These are phyloP conservation scores for Paracoccidioides brasiliensis DNA, from an alignment of 2,329 filamentous ascomycete species.

Conservation along the genomic window DNA sequence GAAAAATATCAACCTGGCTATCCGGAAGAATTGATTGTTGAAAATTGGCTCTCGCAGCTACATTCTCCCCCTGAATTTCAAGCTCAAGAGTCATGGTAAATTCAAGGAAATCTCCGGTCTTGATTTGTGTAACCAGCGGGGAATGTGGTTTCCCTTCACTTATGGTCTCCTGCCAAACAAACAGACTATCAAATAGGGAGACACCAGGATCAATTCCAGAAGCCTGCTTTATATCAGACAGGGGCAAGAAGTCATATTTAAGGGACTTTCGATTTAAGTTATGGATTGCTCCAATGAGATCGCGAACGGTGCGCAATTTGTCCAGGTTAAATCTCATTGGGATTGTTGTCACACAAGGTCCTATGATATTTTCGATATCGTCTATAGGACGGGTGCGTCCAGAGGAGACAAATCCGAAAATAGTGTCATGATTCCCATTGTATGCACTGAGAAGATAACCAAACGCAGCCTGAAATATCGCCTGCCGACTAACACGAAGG, in stretches of 20 bases:
- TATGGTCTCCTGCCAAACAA: slow-evolving; percentile 64
- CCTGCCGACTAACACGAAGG: slow-evolving; percentile 48
- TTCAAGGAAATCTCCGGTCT: slow-evolving; percentile 59
- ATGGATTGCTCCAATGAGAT: slow-evolving; percentile 54
- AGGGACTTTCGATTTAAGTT: slow-evolving; percentile 52
- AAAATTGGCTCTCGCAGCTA: slow-evolving; percentile 44
- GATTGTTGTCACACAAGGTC: slow-evolving; percentile 65
- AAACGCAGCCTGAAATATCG: slow-evolving; percentile 62
- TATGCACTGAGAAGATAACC: slow-evolving; percentile 53
- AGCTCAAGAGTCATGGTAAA: slow-evolving; percentile 65
- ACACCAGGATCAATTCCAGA: slow-evolving; percentile 40
- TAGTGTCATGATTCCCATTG: slow-evolving; percentile 50
- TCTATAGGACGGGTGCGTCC: slow-evolving; percentile 61
- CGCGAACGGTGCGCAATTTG: slow-evolving; percentile 38
- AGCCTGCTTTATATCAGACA: slow-evolving; percentile 55
- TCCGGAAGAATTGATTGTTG: slow-evolving; percentile 41
- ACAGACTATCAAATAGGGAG: slow-evolving; percentile 60
- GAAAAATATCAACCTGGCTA: slow-evolving; percentile 43
- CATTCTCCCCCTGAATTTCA: slow-evolving; percentile 43
- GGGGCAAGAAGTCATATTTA: slow-evolving; percentile 48
- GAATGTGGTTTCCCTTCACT: slow-evolving; percentile 17
- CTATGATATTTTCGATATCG: slow-evolving; percentile 59
- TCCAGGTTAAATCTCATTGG: slow-evolving; percentile 55
- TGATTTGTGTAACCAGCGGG: slow-evolving; percentile 40
- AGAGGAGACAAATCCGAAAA: slow-evolving; percentile 69